Evolutionary conservation across 371 early-diverging fungal genomes (phyloP).

Genomic region (Syncephalis plumigaleata): DNA sequence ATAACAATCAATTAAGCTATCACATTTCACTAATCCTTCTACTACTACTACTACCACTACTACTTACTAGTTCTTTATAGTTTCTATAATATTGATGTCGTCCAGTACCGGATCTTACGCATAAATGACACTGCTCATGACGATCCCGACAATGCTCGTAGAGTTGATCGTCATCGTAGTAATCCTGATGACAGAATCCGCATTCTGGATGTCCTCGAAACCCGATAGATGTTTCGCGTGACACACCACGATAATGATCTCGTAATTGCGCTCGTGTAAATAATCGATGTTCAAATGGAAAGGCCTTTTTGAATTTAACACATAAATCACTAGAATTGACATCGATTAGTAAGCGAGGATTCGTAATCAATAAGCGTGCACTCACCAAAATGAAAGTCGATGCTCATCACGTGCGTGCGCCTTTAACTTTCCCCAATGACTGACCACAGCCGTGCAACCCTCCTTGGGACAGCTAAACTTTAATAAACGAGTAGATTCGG

Average conservation of each 20-base stretch:
- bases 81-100: conserved; percentile 75
- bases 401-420: conserved; percentile 64
- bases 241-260: conserved; percentile 5
- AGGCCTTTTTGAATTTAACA: conserved; percentile 68
- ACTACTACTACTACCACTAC: neutral
- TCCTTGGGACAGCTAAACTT: conserved; percentile 74
- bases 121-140: conserved; percentile 89
- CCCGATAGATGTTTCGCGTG: conserved; percentile 42
- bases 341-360: neutral
- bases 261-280: conserved; percentile 25
- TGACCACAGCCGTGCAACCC: conserved; percentile 44
- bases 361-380: conserved; percentile 2
- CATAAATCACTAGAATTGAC: conserved; percentile 57
- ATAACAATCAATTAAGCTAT: neutral
- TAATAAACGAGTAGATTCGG: conserved; percentile 49
- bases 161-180: conserved; percentile 79
- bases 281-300: conserved; percentile 74
- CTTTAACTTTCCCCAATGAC: conserved; percentile 63
- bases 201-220: conserved; percentile 90
- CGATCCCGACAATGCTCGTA: conserved; percentile 81
- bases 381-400: conserved; percentile 53
- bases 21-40: neutral
- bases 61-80: conserved; percentile 54
- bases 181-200: conserved; percentile 63
- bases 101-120: conserved; percentile 39